phyloP scores from a whole-genome alignment of 495 filamentous ascomycete genomes.

The Penicillium pancosmium region DNA sequence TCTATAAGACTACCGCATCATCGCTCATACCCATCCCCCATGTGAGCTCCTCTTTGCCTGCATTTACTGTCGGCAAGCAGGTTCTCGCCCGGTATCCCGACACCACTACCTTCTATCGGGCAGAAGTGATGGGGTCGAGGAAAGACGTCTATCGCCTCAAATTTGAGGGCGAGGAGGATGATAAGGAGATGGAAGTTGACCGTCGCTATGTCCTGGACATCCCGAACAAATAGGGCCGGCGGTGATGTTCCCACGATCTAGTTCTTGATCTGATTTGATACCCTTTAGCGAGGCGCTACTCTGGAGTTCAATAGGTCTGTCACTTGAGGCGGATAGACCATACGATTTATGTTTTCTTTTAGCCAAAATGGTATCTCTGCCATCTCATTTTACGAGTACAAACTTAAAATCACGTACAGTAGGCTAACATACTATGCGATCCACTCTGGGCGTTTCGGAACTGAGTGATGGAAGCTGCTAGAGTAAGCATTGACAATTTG shows the following conservation, averaged over 20 bases:
- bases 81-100: conserved; percentile 85
- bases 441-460: background rate
- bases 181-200: conserved; percentile 78
- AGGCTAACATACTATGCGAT: background rate
- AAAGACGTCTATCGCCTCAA: conserved; percentile 67
- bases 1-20: conserved; percentile 77
- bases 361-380: too few relatives aligned
- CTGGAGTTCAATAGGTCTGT: conserved; percentile 22
- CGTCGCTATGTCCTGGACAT: conserved; percentile 80
- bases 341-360: background rate
- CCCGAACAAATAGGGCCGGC: conserved; percentile 42
- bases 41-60: conserved; percentile 56
- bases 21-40: conserved; percentile 84
- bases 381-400: too few relatives aligned
- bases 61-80: conserved; percentile 76
- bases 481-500: conserved; percentile 30
- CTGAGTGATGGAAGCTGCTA: conserved; percentile 26
- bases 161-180: conserved; percentile 87
- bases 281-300: conserved; percentile 37
- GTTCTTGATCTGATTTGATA: conserved; percentile 29
- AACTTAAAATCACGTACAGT: too few relatives aligned
- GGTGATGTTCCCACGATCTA: conserved; percentile 22
- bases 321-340: conserved; percentile 5
- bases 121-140: conserved; percentile 80
- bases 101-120: conserved; percentile 96